Base-by-base conservation (phyloP, 2,329 filamentous ascomycete genomes). In the Pseudogymnoascus sp. region DNA sequence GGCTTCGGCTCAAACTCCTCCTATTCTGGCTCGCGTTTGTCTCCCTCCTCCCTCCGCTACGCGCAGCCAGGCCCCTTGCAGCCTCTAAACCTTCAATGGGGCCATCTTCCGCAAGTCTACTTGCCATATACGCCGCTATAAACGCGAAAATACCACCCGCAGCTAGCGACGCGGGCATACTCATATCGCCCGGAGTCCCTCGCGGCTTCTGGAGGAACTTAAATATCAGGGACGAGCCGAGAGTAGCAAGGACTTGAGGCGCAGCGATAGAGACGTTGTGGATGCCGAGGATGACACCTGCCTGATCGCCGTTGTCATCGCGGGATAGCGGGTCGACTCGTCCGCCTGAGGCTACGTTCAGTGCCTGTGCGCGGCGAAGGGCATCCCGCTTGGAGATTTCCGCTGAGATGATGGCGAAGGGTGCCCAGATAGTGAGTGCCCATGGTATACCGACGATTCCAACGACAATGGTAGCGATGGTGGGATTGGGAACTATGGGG, bases 221-320 rank as follows among this genome's bases (percentile, higher is more conserved):
- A 78, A 97, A 97, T 66, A 97, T 89, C 65, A 89, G 79, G 71
- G 89, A 92, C 65, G 90, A 93, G 23, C 89, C 85, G 28, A 97
- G 77, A 5, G 92, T 97, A 10, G 93, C 92, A 62, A 97, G 82
- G 65, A 97, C 92, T 73, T 97, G 93, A 1, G 93, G 93, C 4
- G 91, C 87, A 0, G 92, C 91, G 68, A 97, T 90, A 14, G 92
- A 88, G 77, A 97, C 93, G 74, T 97, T 97, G 79, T 97, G 93
- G 62, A 97, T 92, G 7, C 93, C 93, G 1, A 97, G 82, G 50
- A 97, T 91, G 42, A 97, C 89, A 44, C 93, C 72, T 44, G 66
- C 69, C 63, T 72, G 69, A 59, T 67, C 67, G 8, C 65, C 67
- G 5, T 65, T 62, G 21, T 60, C 40, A 10, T 63, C 63, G 5